Percentiles rank a stretch among this genome's conserved stretches.
These are phyloP conservation scores for Patellifolia procumbens DNA, from an alignment of 179 eudicot species.

Conservation along the genomic window DNA sequence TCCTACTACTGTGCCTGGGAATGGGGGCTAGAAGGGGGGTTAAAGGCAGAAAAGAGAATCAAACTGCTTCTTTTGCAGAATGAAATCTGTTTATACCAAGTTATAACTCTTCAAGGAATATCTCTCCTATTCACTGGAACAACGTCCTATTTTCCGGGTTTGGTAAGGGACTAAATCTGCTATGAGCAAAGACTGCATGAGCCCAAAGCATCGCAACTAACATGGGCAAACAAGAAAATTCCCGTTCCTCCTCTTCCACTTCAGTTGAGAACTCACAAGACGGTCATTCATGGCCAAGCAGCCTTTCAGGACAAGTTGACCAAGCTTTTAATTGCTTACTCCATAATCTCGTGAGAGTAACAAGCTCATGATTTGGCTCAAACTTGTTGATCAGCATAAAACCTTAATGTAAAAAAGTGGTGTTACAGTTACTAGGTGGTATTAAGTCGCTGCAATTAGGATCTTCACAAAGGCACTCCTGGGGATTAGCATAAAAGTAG, in stretches of 20 bases:
- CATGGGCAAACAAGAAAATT: not conserved
- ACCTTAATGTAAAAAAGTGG: slow-evolving; percentile 32
- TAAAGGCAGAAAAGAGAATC: slow-evolving; percentile 4
- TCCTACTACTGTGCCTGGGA: not conserved
- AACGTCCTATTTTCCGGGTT: not conserved
- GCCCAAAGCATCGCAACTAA: slow-evolving; percentile 1
- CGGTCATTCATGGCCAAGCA: slow-evolving; percentile 9
- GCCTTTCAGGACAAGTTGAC: slow-evolving; percentile 18
- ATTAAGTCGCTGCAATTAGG: slow-evolving; percentile 49
- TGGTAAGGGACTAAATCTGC: slow-evolving; percentile 10
- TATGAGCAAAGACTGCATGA: slow-evolving; percentile 7
- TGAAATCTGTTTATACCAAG: slow-evolving; percentile 24
- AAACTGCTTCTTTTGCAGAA: slow-evolving; percentile 33
- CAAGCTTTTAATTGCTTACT: not conserved
- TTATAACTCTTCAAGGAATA: slow-evolving; percentile 9
- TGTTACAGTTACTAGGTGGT: slow-evolving; percentile 40
- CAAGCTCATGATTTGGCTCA: slow-evolving; percentile 5
- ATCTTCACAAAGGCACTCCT: slow-evolving; percentile 77
- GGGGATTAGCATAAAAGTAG: slow-evolving; percentile 91
- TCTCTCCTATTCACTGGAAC: not conserved
- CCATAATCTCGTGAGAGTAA: slow-evolving; percentile 13
- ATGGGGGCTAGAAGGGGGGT: not conserved
- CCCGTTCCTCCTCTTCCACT: slow-evolving; percentile 1
- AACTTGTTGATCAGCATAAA: not conserved
- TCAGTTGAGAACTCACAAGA: not conserved